A percentile compares a stretch with the other conserved stretches of the same genome.
Conservation (phyloP, 371 early-diverging fungal genomes). For the Zopfochytrium polystomum region DNA sequence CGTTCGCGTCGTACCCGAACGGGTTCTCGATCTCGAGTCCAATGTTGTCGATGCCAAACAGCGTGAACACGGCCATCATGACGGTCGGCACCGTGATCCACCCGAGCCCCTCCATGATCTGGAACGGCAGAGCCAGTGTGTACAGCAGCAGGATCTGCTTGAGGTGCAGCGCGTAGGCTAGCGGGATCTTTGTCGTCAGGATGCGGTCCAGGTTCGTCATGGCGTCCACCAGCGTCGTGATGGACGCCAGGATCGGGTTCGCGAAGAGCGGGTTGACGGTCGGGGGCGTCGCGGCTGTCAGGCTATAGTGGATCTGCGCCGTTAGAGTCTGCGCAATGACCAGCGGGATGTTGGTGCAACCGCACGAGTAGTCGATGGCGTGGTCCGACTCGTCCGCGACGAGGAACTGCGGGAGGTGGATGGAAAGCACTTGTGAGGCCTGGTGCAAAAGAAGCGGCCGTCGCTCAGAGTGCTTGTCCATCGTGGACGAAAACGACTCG, state of each 20-base stretch:
- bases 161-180: slow-evolving; percentile 73
- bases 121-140: slow-evolving; percentile 28
- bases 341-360: background rate
- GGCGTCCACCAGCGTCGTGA: slow-evolving; percentile 51
- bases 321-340: background rate
- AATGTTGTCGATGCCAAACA: slow-evolving; percentile 38
- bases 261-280: background rate
- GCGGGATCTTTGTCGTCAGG: slow-evolving; percentile 69
- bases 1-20: slow-evolving; percentile 51
- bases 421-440: too few species aligned
- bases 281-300: background rate
- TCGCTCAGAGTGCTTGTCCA: too few species aligned
- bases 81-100: slow-evolving; percentile 47
- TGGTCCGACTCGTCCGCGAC: background rate
- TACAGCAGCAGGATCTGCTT: slow-evolving; percentile 27
- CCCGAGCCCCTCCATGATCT: slow-evolving; percentile 10
- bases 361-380: background rate
- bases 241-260: background rate
- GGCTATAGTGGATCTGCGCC: background rate
- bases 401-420: background rate
- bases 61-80: slow-evolving; percentile 58
- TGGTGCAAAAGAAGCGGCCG: too few species aligned
- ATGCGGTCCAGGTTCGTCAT: slow-evolving; percentile 72
- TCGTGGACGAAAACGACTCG: too few species aligned
- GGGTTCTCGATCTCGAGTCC: slow-evolving; percentile 45